Evolutionary conservation across 208 protist genomes (phyloP), one percentile per base, ranked within the genome.

Genomic region (Porcisia hertigi): DNA sequence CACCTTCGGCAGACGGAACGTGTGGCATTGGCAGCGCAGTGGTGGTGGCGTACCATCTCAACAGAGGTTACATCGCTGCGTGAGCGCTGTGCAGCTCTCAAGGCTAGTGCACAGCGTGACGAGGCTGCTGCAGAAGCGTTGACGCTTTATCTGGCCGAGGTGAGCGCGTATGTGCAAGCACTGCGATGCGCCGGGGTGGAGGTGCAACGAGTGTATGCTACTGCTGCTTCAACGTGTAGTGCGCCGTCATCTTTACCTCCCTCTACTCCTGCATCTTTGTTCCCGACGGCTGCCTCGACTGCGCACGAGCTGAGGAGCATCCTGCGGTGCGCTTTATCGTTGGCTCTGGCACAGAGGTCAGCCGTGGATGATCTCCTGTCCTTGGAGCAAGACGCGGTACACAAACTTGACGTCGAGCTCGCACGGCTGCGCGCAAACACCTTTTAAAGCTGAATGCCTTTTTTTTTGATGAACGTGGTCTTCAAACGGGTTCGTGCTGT

Each of bases 81-180:
- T 39, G 79, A 47, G 16, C 52, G 43, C 36, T 70, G 30, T 30
- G 63, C 75, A 7, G 49, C 63, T 23, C 71, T 75, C 43, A 47
- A 63, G 12, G 53, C 20, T 16, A 55, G 39, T 49, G 39, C 74
- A 18, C 11, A 9, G 9, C 64, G 54, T 16, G 78, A 77, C 67
- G 73, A 75, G 67, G 59, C 65, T 1, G 69, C 67, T 23, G 57
- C 72, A 25, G 72, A 49, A 30, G 75, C 34, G 41, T 53, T 59
- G 3, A 62, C 64, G 8, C 64, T 43, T 20, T 81, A 75, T 47
- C 71, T 77, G 16, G 30, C 53, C 20, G 78, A 80, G 2, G 69
- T 75, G 8, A 70, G 66, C 4, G 71, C 83, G 47, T 86, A 86
- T 66, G 47, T 81, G 63, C 72, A 81, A 41, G 84, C 84, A 16